Evolutionary conservation across 2,329 filamentous ascomycete genomes (phyloP).

Genomic region (Cadophora gregata): DNA sequence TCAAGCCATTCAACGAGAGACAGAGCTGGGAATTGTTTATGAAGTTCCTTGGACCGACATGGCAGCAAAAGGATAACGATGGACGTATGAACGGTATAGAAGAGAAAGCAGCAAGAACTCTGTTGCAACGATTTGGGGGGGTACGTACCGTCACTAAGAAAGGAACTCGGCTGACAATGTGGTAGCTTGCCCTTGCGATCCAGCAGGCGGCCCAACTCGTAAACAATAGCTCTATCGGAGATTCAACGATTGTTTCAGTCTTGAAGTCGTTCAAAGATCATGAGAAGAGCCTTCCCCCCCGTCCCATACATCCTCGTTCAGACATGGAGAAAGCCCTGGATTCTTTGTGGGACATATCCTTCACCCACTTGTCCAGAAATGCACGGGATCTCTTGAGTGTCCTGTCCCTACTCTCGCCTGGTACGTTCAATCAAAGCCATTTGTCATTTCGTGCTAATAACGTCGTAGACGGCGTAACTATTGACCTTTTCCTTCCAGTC

Average conservation of each 20-base stretch:
- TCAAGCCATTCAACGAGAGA: conserved; percentile 32
- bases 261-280: conserved; percentile 28
- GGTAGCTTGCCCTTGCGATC: conserved; percentile 31
- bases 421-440: not conserved
- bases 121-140: too few relatives aligned
- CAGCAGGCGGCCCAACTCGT: conserved; percentile 30
- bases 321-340: conserved; percentile 26
- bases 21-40: conserved; percentile 35
- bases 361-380: conserved; percentile 27
- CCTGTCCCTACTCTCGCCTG: conserved; percentile 30
- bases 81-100: too few relatives aligned
- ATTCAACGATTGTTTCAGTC: conserved; percentile 21
- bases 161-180: too few relatives aligned
- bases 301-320: conserved; percentile 19
- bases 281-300: conserved; percentile 20
- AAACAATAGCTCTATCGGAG: conserved; percentile 22
- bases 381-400: conserved; percentile 29
- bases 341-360: conserved; percentile 33
- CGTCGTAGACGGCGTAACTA: conserved; percentile 29
- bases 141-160: too few relatives aligned
- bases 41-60: conserved; percentile 30
- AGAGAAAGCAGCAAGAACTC: not conserved
- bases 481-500: conserved; percentile 34
- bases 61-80: too few relatives aligned
- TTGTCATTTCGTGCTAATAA: too few relatives aligned